Evolutionary conservation across 306 rosid genomes (phyloP), one percentile per base, ranked within the genome.

Genomic region (Rubus parviflorus): DNA sequence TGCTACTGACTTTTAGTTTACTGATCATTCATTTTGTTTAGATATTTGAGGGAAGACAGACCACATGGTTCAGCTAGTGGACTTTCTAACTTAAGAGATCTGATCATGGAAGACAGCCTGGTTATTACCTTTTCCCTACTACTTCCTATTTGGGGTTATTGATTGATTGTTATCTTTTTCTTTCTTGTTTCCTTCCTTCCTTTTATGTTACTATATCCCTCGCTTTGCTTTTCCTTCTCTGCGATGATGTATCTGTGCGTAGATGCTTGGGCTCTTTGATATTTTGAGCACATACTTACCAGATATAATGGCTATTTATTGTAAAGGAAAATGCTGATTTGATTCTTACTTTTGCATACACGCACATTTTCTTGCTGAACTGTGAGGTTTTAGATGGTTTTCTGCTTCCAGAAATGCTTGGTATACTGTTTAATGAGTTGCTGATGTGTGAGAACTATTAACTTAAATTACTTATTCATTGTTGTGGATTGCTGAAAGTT

Each of bases 21-120:
- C 45, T 72, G 72, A 45, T 77, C 67, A 72, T 66, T 78, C n/a
- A 46, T 76, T 52, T 41, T 61, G 77, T 71, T 72, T 80, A 94
- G 97, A 83, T 95, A 95, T 82, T 77, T 95, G 90, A 95, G 75
- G 84, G 99, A 95, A 79, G 97, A 95, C 42, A 92, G 84, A 74
- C 99, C 97, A 43, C 98, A 89, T 75, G 99, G 97, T 76, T 95
- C 99, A 48, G 99, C 96, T 75, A 97, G 99, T 80, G 97, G 97
- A 16, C 89, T 95, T 68, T 89, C 90, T 77, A 89, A 87, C 82
- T 95, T 95, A 72, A 88, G 89, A 80, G 96, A 95, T 91, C 80
- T 87, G 79, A 89, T 95, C 87, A 89, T 92, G 98, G 98, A 95
- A 87, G 97, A 92, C 41, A 83, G 75, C 83, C 96, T 97, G 81